Conservation (phyloP, 2,329 filamentous ascomycete genomes). For the Juglanconis oblonga region DNA sequence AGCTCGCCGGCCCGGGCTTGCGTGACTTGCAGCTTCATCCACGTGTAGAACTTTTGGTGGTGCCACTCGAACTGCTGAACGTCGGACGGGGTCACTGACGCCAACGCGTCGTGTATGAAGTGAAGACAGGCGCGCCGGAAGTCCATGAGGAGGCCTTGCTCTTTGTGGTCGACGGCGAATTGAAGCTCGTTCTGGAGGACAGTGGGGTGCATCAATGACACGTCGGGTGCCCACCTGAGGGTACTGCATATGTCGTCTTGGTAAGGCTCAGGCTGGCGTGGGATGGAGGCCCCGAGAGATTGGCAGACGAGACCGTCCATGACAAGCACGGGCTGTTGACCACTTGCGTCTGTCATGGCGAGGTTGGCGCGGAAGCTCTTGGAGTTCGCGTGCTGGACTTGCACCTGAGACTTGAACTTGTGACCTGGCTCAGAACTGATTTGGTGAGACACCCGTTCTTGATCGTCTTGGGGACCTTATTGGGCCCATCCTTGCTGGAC, state of each 20-base stretch:
- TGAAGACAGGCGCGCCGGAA: constrained; percentile 14
- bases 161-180: background rate
- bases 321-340: background rate
- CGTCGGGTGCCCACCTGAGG: background rate
- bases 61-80: background rate
- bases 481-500: too few relatives aligned
- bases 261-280: too few relatives aligned
- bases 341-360: background rate
- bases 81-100: background rate
- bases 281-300: background rate
- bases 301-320: background rate
- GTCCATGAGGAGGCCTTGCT: background rate
- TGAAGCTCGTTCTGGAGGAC: background rate
- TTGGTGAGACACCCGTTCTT: background rate
- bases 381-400: background rate
- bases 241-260: background rate
- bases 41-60: background rate
- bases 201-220: background rate
- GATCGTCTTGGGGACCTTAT: background rate
- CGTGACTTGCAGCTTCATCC: background rate
- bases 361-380: background rate
- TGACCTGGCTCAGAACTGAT: background rate
- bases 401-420: background rate
- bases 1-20: background rate
- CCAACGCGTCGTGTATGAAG: background rate